Percentiles rank a stretch among this genome's conserved stretches.
Evolutionary conservation across 129 eudicot species (phyloP).

Genomic region (Deinandra increscens): DNA sequence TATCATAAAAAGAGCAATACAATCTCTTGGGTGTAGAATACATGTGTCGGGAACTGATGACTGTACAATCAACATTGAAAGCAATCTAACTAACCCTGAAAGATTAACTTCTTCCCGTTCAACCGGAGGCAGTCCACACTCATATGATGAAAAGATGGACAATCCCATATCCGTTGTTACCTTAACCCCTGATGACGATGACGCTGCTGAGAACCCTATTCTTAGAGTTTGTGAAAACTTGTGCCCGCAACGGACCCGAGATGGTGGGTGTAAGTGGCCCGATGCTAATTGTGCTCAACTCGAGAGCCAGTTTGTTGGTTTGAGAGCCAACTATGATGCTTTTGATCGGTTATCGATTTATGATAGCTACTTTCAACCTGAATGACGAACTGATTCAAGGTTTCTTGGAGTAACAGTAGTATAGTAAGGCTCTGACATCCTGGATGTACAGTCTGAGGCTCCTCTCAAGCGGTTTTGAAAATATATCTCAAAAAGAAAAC

Average conservation of each 20-base stretch:
- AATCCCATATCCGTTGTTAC: conserved; percentile 50
- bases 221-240: conserved; percentile 65
- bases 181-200: conserved; percentile 36
- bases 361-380: conserved; percentile 76
- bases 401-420: not conserved
- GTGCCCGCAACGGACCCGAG: conserved; percentile 70
- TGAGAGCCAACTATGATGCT: conserved; percentile 85
- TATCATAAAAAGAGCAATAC: conserved; percentile 78
- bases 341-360: conserved; percentile 85
- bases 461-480: conserved; percentile 15
- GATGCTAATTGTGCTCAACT: conserved; percentile 88
- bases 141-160: conserved; percentile 52
- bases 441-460: conserved; percentile 32
- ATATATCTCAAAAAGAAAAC: not conserved
- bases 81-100: conserved; percentile 40
- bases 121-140: conserved; percentile 24
- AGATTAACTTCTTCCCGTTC: conserved; percentile 43
- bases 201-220: conserved; percentile 42
- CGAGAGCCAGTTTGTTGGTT: conserved; percentile 86
- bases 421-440: conserved; percentile 29
- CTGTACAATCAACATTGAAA: conserved; percentile 70
- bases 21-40: conserved; percentile 79
- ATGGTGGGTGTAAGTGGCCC: conserved; percentile 94
- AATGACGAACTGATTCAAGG: conserved; percentile 27
- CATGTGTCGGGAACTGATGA: conserved; percentile 70